A percentile compares a stretch with the other conserved stretches of the same genome.
These are phyloP conservation scores for carrot (Daucus carota) DNA, from an alignment of 129 eudicot species.

Conservation along the genomic window DH1_v3.0 NC_030384.2:44867001-44867500, in stretches of 20 bases:
- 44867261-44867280: slow-evolving; percentile 83
- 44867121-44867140: slow-evolving; percentile 66
- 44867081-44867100: slow-evolving; percentile 56
- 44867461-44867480: slow-evolving; percentile 67
- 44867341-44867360: slow-evolving; percentile 86
- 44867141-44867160: slow-evolving; percentile 80
- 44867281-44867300: slow-evolving; percentile 85
- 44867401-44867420: slow-evolving; percentile 72
- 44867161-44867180: slow-evolving; percentile 80
- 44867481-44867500: slow-evolving; percentile 67
- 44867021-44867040: neutral
- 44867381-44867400: slow-evolving; percentile 80
- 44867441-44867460: slow-evolving; percentile 90
- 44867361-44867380: slow-evolving; percentile 75
- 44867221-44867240: slow-evolving; percentile 79
- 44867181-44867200: slow-evolving; percentile 70
- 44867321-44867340: slow-evolving; percentile 90
- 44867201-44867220: slow-evolving; percentile 77
- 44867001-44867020: neutral
- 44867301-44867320: slow-evolving; percentile 87
- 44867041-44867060: neutral
- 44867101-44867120: slow-evolving; percentile 95
- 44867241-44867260: slow-evolving; percentile 96
- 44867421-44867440: slow-evolving; percentile 75
- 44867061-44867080: neutral